Evolutionary conservation across 1,284 basidiomycete genomes (phyloP), one percentile per base, ranked within the genome.

Genomic region (Trichosporon inkin): DNA sequence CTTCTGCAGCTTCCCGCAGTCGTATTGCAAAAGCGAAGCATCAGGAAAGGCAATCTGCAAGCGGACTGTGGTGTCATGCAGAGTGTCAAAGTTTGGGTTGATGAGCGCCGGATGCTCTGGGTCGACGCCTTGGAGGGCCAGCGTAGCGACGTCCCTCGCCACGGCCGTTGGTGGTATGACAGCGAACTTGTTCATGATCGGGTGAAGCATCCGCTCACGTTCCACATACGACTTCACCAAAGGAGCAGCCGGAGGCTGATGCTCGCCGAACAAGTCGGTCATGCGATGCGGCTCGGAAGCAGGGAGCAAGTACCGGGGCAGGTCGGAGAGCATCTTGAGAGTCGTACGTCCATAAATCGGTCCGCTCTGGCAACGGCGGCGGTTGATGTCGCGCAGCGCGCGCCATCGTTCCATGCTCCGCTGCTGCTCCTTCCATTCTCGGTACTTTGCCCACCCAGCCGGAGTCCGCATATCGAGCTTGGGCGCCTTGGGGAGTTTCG

Each of bases 1-100:
- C 64, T 88, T 84, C 72, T 97, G 94, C 16, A 98, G 83, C 76
- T 98, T 98, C 53, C 94, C 94, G 70, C 95, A 97, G 76, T 98
- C 94, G 76, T 94, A 98, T 73, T 97, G 94, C 6, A 97, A 82
- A 24, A 97, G 81, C 0, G 87, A 91, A 0, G 88, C 84, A 69
- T 96, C 92, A 0, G 94, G 94, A 74, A 98, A 97, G 0, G 92
- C 92, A 60, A 98, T 91, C 70, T 94, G 91, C 28, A 94, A 83
- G 73, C 91, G 92, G 66, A 92, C 90, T 0, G 88, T 79, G 1
- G 81, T 82, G 70, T 92, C 91, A 24, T 97, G 81, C 6, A 85
- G 74, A 0, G 79, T 80, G 69, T 90, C 89, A 67, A 91, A 88
- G 11, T 78, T 74, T 3, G 80, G 71, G 51, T 74, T 63, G 38